Evolutionary conservation across 78 protist species (phyloP).

Genomic region (Dictyostelium firmibasis): DNA sequence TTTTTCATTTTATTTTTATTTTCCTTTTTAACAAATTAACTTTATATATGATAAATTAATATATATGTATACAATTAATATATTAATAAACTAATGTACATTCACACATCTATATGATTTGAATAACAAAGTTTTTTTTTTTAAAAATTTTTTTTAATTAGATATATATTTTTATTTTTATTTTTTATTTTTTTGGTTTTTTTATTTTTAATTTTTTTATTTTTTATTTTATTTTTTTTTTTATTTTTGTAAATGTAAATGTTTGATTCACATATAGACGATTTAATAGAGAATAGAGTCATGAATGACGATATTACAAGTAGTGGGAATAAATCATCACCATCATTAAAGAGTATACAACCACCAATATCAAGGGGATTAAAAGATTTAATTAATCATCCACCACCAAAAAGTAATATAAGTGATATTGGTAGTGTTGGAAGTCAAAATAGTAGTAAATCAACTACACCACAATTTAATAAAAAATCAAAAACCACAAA

Average conservation of each 20-base stretch:
- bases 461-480: neutral
- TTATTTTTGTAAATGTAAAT: neutral
- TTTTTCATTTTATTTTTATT: too few relatives aligned
- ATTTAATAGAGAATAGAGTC: constrained; percentile 11
- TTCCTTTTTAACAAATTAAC: too few relatives aligned
- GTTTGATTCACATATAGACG: constrained; percentile 11
- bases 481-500: neutral
- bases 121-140: neutral
- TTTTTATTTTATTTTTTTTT: neutral
- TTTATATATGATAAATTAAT: too few relatives aligned
- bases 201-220: neutral
- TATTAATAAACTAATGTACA: too few relatives aligned
- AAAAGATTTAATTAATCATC: constrained; percentile 2
- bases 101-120: too few relatives aligned
- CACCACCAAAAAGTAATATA: neutral
- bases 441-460: neutral
- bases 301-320: neutral
- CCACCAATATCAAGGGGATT: constrained; percentile 6
- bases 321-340: neutral
- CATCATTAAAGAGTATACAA: neutral
- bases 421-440: neutral
- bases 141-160: neutral
- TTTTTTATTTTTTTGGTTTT: neutral
- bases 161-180: too few relatives aligned
- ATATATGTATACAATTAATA: too few relatives aligned